phyloP scores from a whole-genome alignment of 2,329 filamentous ascomycete species.

The Phialocephala subalpina region DNA sequence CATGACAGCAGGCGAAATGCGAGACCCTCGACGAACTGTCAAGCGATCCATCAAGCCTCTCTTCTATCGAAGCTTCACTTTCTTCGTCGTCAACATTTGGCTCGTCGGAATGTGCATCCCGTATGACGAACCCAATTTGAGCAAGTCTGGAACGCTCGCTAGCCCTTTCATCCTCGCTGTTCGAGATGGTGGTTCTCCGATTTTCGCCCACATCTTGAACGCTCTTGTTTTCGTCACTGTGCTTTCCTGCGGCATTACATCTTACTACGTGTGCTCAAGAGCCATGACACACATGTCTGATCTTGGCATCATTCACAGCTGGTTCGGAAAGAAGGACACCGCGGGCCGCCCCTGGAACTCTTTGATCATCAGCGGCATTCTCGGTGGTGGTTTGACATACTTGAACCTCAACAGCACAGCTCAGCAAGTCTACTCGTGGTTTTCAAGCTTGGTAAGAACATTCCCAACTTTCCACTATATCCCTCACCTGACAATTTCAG shows the following conservation, averaged over 20 bases:
- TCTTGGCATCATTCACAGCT: slow-evolving; percentile 59
- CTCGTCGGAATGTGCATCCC: slow-evolving; percentile 51
- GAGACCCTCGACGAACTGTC: slow-evolving; percentile 57
- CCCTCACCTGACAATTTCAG: background rate
- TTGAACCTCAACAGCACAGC: slow-evolving; percentile 54
- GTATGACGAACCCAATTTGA: slow-evolving; percentile 40
- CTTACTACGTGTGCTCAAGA: slow-evolving; percentile 57
- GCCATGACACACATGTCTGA: slow-evolving; percentile 57
- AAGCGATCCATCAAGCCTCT: slow-evolving; percentile 50
- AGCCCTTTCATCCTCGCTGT: slow-evolving; percentile 58
- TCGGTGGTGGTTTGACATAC: slow-evolving; percentile 66
- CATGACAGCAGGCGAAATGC: slow-evolving; percentile 63
- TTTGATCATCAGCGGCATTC: slow-evolving; percentile 51
- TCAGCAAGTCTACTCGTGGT: slow-evolving; percentile 63
- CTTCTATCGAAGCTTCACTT: slow-evolving; percentile 52
- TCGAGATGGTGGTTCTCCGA: slow-evolving; percentile 55
- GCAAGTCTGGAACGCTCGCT: slow-evolving; percentile 32
- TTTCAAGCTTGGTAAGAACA: slow-evolving; percentile 63
- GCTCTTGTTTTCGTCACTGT: slow-evolving; percentile 57
- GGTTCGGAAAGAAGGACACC: slow-evolving; percentile 63
- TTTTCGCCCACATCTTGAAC: slow-evolving; percentile 58
- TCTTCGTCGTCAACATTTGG: slow-evolving; percentile 51
- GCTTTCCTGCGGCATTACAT: slow-evolving; percentile 58
- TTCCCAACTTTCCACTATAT: background rate
- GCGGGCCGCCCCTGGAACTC: slow-evolving; percentile 63